Conservation (phyloP, 331 rosid species). For the Acacia pycnantha region DNA sequence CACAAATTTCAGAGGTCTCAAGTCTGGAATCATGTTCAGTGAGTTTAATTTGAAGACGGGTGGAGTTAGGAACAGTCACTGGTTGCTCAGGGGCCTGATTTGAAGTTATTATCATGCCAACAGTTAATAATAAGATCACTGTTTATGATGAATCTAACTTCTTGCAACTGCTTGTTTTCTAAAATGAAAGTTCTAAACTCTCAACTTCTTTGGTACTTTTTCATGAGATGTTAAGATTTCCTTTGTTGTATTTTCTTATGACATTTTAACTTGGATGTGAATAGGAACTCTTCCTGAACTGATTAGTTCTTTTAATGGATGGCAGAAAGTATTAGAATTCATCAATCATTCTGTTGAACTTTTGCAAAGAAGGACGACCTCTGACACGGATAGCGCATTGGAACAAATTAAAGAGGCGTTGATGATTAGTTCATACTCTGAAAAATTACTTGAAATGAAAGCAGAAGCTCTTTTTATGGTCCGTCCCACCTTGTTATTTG, state of each 20-base stretch:
- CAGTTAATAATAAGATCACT: not conserved
- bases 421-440: slow-evolving; percentile 67
- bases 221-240: slow-evolving; percentile 2
- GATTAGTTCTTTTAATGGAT: slow-evolving; percentile 36
- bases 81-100: not conserved
- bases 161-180: not conserved
- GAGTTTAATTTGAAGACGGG: not conserved
- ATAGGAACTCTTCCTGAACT: slow-evolving; percentile 31
- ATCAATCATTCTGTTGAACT: slow-evolving; percentile 55
- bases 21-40: not conserved
- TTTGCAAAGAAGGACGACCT: slow-evolving; percentile 56
- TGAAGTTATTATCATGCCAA: not conserved
- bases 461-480: slow-evolving; percentile 85
- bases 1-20: not conserved
- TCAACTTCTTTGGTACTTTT: slow-evolving; percentile 20
- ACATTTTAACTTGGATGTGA: slow-evolving; percentile 15
- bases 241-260: not conserved
- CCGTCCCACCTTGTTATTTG: slow-evolving; percentile 33
- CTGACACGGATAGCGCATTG: slow-evolving; percentile 59
- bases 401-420: slow-evolving; percentile 71
- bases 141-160: not conserved
- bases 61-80: not conserved
- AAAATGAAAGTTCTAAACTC: slow-evolving; percentile 9
- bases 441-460: slow-evolving; percentile 87
- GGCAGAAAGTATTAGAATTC: slow-evolving; percentile 75